Evolutionary conservation across 2,329 filamentous ascomycete species (phyloP), one percentile per base, ranked within the genome.

Genomic region (Fusarium odoratissimum): DNA sequence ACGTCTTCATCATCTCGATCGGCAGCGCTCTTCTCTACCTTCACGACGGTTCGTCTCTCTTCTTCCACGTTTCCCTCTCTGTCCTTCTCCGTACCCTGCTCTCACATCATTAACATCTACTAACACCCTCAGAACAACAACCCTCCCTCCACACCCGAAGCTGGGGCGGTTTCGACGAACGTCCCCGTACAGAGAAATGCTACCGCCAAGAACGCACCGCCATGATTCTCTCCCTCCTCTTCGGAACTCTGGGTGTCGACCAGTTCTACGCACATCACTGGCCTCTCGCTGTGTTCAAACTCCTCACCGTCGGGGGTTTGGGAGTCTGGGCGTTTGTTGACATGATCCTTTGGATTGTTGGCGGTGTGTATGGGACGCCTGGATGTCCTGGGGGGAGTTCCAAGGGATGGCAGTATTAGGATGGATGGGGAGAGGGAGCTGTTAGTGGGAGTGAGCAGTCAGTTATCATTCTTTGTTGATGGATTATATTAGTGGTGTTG

Each of bases 311-410:
- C 8, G 71, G 74, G 4, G 74, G 74, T 0, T 14, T 64, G 5
- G 74, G 74, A 3, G 23, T 68, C 25, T 75, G 73, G 73, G 60
- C 52, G 13, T 30, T 72, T 1, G 17, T 76, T n/a, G 73, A 74
- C 44, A 56, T 68, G 40, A 59, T 76, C 54, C 64, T 76, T 30
- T 76, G 75, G 75, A 76, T 70, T n/a, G 66, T 75, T 0, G 75
- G 74, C 3, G 75, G 70, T 21, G 61, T 76, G 5, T 76, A 76
- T 51, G 64, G 68, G 10, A 76, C 70, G 25, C 70, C 72, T 48
- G 72, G 68, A 10, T 76, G 75, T 30, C 69, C 71, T 42, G 67
- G 70, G 17, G 72, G 72, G 6, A 63, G 71, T 41, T 49, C 68
- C n/a, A 40, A 41, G 30, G 65, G 51, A 11, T 70, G 71, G 64